These are phyloP conservation scores for Gryganskiella cystojenkinii DNA, from an alignment of 192 early-diverging fungal genomes.

Conservation along the genomic window DNA sequence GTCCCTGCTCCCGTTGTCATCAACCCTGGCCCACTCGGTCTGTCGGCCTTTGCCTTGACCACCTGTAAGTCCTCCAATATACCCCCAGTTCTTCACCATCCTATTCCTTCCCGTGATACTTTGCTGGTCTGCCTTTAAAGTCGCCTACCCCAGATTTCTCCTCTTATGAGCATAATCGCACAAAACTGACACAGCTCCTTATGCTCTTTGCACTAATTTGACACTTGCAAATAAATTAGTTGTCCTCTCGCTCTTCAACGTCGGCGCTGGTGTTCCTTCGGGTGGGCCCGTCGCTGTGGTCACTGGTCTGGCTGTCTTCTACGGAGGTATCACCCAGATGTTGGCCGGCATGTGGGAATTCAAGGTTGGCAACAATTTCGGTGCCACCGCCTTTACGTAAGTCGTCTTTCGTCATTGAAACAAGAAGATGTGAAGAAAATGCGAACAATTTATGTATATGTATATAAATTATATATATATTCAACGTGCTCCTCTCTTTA, in stretches of 20 bases:
- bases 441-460: slow-evolving; percentile 1
- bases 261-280: slow-evolving; percentile 65
- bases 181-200: background rate
- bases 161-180: no score
- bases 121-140: no score
- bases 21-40: slow-evolving; percentile 72
- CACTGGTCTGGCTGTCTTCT: slow-evolving; percentile 73
- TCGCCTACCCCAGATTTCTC: no score
- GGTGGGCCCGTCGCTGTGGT: slow-evolving; percentile 63
- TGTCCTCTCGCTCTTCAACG: slow-evolving; percentile 74
- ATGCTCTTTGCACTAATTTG: background rate
- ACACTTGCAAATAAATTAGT: slow-evolving; percentile 51
- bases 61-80: slow-evolving; percentile 40
- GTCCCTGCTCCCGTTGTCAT: slow-evolving; percentile 47
- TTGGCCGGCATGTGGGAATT: slow-evolving; percentile 88
- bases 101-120: slow-evolving; percentile 57
- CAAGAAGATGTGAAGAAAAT: background rate
- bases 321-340: slow-evolving; percentile 78
- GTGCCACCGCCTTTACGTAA: slow-evolving; percentile 77
- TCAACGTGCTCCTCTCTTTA: slow-evolving; percentile 9
- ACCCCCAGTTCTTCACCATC: slow-evolving; percentile 32
- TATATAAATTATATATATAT: no score
- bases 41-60: slow-evolving; percentile 68
- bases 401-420: background rate
- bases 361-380: slow-evolving; percentile 78